Percentiles rank a stretch among this genome's conserved stretches.
phyloP scores from a whole-genome alignment of 495 filamentous ascomycete genomes.

The Umbilicaria muhlenbergii region DNA sequence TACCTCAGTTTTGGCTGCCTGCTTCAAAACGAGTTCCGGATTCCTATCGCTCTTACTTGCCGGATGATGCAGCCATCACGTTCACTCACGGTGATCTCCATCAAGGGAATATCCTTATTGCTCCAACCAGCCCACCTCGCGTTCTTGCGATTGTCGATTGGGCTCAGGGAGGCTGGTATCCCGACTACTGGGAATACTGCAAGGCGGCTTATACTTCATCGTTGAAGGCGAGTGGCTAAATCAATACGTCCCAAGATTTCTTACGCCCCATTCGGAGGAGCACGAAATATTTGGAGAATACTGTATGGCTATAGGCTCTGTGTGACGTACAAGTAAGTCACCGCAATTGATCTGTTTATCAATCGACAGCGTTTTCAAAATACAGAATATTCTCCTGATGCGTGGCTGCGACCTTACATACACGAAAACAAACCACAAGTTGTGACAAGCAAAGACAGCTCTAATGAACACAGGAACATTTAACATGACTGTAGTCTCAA shows the following conservation, averaged over 20 bases:
- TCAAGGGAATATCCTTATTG: constrained; percentile 24
- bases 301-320: constrained; percentile 15
- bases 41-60: constrained; percentile 22
- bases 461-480: no score
- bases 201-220: constrained; percentile 20
- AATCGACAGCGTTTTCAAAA: no score
- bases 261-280: constrained; percentile 10
- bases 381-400: no score
- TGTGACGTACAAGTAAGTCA: constrained; percentile 2
- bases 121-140: constrained; percentile 14
- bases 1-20: constrained; percentile 14
- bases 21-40: constrained; percentile 16
- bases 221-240: constrained; percentile 17
- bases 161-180: constrained; percentile 26
- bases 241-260: constrained; percentile 17
- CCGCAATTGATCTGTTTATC: no score
- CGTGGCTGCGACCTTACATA: no score
- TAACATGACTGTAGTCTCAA: no score
- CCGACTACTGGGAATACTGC: constrained; percentile 31
- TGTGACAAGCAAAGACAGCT: no score
- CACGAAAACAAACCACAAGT: no score
- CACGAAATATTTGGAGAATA: constrained; percentile 16
- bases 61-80: constrained; percentile 22
- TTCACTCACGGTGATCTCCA: constrained; percentile 28
- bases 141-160: constrained; percentile 25